Evolutionary conservation across 1,139 yeast genomes (phyloP), one percentile per base, ranked within the genome.

Genomic region (Kluyveromyces sp.): DNA sequence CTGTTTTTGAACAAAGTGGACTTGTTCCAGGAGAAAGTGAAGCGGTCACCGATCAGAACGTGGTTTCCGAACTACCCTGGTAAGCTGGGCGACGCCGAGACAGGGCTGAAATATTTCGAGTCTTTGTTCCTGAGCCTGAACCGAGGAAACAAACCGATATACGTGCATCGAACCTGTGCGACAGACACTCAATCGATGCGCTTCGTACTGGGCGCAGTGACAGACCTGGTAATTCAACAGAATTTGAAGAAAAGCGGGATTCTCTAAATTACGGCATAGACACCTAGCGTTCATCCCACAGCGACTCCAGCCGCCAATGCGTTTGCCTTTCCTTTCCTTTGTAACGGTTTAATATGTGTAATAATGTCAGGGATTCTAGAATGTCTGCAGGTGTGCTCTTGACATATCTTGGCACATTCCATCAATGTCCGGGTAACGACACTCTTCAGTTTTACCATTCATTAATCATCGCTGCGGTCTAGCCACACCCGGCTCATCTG

Each of bases 151-250:
- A 82, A 83, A 58, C 92, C 89, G 4, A 77, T 89, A 29, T 94
- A 94, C 61, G 83, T 87, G 22, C 96, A 88, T 65, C 70, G 89
- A 52, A 94, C 98, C 1, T 88, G 96, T 68, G 99, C 99, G 2
- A 92, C 98, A 0, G 98, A 94, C 63, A 79, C 95, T 0, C 72
- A 76, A 44, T 74, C 86, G 22, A 89, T 89, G 96, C 76, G 77
- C 58, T 89, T 88, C 63, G 96, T 92, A 25, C 71, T 92, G 50
- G 77, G 86, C 9, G 97, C 97, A 0, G 96, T 88, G 4, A 87
- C 96, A 1, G 98, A 92, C 65, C 74, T 87, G 75, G 78, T 92
- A 41, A 77, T 89, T 34, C 94, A 86, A 60, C 84, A 83, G 57
- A 88, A 85, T 58, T 66, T 92, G 61, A 78, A 81, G 60, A 78